A percentile compares a stretch with the other conserved stretches of the same genome.
These are phyloP conservation scores for Clavispora fructus DNA, from an alignment of 805 yeast genomes.

Conservation along the genomic window DNA sequence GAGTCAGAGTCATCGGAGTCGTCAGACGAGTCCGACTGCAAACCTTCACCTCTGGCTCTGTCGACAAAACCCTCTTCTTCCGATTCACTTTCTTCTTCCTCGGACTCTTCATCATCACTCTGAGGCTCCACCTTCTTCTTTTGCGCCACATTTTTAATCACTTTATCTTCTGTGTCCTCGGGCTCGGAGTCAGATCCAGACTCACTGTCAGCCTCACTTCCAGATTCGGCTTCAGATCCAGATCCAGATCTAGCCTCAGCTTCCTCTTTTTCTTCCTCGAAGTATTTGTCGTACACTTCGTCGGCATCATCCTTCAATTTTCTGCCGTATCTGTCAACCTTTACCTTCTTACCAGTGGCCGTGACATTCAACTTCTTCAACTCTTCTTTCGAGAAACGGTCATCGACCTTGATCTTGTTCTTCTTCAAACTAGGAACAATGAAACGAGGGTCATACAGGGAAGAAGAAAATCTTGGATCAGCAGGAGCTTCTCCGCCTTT, in stretches of 20 bases:
- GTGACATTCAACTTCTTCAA: slow-evolving; percentile 43
- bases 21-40: slow-evolving; percentile 42
- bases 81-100: slow-evolving; percentile 23
- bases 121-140: slow-evolving; percentile 9
- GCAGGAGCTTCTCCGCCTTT: slow-evolving; percentile 32
- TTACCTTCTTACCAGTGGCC: slow-evolving; percentile 50
- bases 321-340: slow-evolving; percentile 86
- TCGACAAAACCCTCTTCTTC: slow-evolving; percentile 28
- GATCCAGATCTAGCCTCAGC: slow-evolving; percentile 21
- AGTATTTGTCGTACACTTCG: slow-evolving; percentile 49
- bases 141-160: background rate
- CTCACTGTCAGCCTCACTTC: slow-evolving; percentile 14
- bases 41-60: slow-evolving; percentile 64
- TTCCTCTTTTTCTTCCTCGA: slow-evolving; percentile 37
- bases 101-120: slow-evolving; percentile 13
- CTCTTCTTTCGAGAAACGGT: slow-evolving; percentile 69
- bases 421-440: slow-evolving; percentile 65
- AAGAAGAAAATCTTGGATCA: slow-evolving; percentile 75
- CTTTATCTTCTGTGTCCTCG: slow-evolving; percentile 8
- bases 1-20: slow-evolving; percentile 38
- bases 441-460: slow-evolving; percentile 87
- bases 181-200: slow-evolving; percentile 23
- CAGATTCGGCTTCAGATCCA: slow-evolving; percentile 13
- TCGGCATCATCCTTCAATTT: slow-evolving; percentile 43
- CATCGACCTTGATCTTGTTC: slow-evolving; percentile 74